These are phyloP conservation scores for Centrapalus pauciflorus DNA, from an alignment of 129 eudicot species.

Conservation along the genomic window DNA sequence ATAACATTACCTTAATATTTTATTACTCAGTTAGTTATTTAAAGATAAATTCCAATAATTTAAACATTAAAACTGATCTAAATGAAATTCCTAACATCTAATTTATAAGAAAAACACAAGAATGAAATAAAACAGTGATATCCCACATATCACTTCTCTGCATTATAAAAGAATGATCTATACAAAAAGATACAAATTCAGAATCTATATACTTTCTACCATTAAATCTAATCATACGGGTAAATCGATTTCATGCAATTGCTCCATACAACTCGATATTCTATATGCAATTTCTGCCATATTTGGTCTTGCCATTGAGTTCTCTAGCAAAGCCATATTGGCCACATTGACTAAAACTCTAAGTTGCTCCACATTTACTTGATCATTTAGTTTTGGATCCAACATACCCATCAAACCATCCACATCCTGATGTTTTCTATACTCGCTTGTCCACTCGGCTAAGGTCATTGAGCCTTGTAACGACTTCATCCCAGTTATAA, in stretches of 20 bases:
- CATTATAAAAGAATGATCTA: conserved; percentile 14
- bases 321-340: conserved; percentile 50
- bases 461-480: conserved; percentile 60
- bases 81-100: too few species aligned
- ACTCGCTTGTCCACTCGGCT: conserved; percentile 64
- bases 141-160: neutral
- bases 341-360: conserved; percentile 48
- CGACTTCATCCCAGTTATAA: conserved; percentile 62
- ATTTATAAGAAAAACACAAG: too few species aligned
- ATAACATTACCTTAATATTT: too few species aligned
- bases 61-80: too few species aligned
- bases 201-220: conserved; percentile 7
- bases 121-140: neutral
- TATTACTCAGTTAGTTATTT: too few species aligned
- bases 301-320: conserved; percentile 61
- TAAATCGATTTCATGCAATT: conserved; percentile 28
- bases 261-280: conserved; percentile 44
- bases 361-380: conserved; percentile 52
- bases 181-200: conserved; percentile 1
- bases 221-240: conserved; percentile 29
- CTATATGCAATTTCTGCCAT: conserved; percentile 54
- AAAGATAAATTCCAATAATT: too few species aligned
- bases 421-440: conserved; percentile 41
- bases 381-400: conserved; percentile 55
- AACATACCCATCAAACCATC: conserved; percentile 49